Base-by-base conservation (phyloP, 2,329 filamentous ascomycete species). In the Lojkania enalia region DNA sequence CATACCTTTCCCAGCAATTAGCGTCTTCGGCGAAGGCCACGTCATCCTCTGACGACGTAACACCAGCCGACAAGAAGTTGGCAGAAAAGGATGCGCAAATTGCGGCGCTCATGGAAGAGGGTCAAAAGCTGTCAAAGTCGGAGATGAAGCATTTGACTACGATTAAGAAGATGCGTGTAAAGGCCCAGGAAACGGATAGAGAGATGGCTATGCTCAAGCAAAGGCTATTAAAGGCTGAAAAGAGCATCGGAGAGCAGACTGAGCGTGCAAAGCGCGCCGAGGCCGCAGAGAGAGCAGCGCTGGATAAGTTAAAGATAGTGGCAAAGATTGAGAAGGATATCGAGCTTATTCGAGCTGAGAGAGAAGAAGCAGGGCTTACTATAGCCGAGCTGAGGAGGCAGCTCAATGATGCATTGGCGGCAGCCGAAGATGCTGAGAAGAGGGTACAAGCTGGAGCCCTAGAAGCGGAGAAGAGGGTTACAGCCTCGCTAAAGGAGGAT, bases 61-160 rank as follows among this genome's bases (percentile, higher is more conserved):
- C 56, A 5, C 51, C 56, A 2, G 45, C 77, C 1, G 88, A 95
- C 54, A 88, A 86, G 66, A 90, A 88, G 62, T 69, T 97, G 12
- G 87, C 89, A 1, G 90, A 95, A 60, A 95, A 90, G 63, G 91
- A 97, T 58, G 85, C 92, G 58, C 88, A 88, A 65, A 95, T 97
- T 59, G 89, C 91, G 2, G 74, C 91, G 35, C 75, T 99, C 11
- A 87, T 99, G 77, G 86, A 95, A 57, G 94, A 99, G 73, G 94
- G 95, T 0, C 88, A 94, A 58, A 90, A 87, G 55, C 77, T 97
- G 6, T 91, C 90, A 1, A 88, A 86, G 57, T 87, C 82, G 0
- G 94, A 99, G 66, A 82, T 96, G 69, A 90, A 90, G 61, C 85
- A 95, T 52, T 79, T 92, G 49, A 82, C 82, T 4, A 85, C 86